phyloP scores from a whole-genome alignment of 331 rosid species.

The Pyrus hybrid region DNA sequence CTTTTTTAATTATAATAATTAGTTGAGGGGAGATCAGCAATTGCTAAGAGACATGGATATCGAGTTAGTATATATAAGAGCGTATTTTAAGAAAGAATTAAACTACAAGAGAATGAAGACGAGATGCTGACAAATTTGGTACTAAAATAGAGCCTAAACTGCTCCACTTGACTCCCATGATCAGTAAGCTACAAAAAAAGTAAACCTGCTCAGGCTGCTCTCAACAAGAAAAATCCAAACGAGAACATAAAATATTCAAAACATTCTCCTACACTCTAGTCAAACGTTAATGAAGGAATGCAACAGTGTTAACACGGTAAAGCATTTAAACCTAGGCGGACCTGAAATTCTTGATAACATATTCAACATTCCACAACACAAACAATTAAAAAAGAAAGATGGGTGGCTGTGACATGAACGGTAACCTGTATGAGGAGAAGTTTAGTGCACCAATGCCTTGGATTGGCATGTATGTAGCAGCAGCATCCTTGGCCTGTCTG shows the following conservation, averaged over 20 bases:
- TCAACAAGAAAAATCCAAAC: not conserved
- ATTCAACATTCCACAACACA: not conserved
- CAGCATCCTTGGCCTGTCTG: constrained; percentile 60
- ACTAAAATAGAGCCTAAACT: not conserved
- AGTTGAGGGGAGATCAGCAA: no score
- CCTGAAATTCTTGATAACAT: not conserved
- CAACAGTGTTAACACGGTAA: not conserved
- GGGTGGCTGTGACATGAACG: constrained; percentile 56
- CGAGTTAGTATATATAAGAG: no score
- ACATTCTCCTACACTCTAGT: not conserved
- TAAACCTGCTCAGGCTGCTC: constrained; percentile 10
- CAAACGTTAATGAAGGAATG: not conserved
- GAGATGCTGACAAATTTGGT: not conserved
- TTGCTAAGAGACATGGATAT: no score
- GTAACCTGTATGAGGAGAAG: constrained; percentile 45
- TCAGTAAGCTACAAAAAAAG: not conserved
- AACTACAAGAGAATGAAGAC: not conserved
- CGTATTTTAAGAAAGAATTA: not conserved
- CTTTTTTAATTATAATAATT: no score
- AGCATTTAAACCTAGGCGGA: not conserved
- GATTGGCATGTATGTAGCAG: constrained; percentile 80
- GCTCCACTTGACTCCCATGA: constrained; percentile 1
- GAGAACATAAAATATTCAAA: not conserved
- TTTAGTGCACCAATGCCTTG: constrained; percentile 90
- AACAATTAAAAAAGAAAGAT: constrained; percentile 8